Base-by-base conservation (phyloP, 1,284 basidiomycete species). In the Filobasidium uniguttulatum region DNA sequence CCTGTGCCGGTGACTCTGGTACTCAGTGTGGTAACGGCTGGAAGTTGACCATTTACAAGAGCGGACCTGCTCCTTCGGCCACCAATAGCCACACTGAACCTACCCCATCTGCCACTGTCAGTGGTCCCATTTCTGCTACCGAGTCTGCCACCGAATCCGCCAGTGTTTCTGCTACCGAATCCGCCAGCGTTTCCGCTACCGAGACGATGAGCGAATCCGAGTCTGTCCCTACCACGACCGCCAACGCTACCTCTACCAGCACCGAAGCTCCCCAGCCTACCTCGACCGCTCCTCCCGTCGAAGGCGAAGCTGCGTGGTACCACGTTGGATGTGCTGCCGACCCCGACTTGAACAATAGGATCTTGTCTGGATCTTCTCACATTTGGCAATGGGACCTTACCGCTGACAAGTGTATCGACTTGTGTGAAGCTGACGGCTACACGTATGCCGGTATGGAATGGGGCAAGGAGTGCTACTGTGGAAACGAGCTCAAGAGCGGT, bases 391-490 rank as follows among this genome's bases (percentile, higher is more conserved):
- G 17, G 2, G 49, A 49, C 36, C 60, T 67, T 58, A 64, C 65
- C 30, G 53, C 63, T 47, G 63, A 65, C 55, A 51, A 44, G 30
- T 71, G 69, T 53, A 55, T 66, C 15, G 51, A 58, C 5, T 51
- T 54, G 14, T 69, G 68, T 53, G 60, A 62, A 34, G 56, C 57
- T 45, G 51, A 50, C 37, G 64, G 64, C 1, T 70, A 61, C 60
- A 56, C 53, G 14, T 67, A 59, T 43, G 66, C 65, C 30, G 68
- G 67, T 49, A 55, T 67, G 17, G 60, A 70, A 56, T 65, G 57
- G 48, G 61, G 62, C n/a, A 46, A 59, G 31, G 60, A 69, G 47
- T 68, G 66, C 54, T 65, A 61, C 56, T 69, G 67, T 48, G 60
- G 60, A 23, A 57, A 55, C 54, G 38, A 56, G 12, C 30, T 63